Conservation (phyloP, 2,329 filamentous ascomycete species). For the Aspergillus felis region DNA sequence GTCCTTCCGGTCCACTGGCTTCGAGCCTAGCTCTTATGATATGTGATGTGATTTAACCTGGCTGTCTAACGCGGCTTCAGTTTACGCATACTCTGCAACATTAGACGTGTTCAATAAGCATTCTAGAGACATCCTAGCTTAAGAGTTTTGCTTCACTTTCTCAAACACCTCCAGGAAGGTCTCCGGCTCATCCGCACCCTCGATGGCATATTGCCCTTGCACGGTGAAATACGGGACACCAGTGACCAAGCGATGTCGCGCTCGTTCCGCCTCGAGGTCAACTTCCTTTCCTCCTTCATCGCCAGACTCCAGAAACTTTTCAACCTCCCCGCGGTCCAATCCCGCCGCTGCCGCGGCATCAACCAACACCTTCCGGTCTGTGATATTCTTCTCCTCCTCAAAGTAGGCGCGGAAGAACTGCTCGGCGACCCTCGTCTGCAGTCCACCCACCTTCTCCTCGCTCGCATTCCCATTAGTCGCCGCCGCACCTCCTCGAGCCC, state of each 20-base stretch:
- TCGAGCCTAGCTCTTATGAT: background rate
- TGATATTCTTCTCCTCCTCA: constrained; percentile 62
- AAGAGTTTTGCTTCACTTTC: constrained; percentile 47
- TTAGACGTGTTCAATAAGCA: constrained; percentile 11
- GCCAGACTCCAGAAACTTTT: constrained; percentile 49
- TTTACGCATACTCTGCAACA: background rate
- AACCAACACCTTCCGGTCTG: constrained; percentile 50
- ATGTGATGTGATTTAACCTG: background rate
- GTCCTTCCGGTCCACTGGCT: background rate
- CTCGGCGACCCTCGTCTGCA: constrained; percentile 59
- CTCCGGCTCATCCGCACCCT: constrained; percentile 67
- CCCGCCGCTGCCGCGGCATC: constrained; percentile 54
- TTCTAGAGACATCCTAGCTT: background rate
- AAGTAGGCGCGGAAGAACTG: constrained; percentile 65
- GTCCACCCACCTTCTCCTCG: constrained; percentile 37
- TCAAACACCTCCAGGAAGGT: constrained; percentile 65
- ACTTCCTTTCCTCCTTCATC: constrained; percentile 56
- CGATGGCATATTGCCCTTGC: constrained; percentile 62
- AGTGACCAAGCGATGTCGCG: constrained; percentile 52
- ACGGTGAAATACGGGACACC: constrained; percentile 75
- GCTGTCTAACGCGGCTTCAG: background rate
- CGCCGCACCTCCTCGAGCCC: background rate
- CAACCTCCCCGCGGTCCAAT: constrained; percentile 50
- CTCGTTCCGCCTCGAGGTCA: constrained; percentile 52
- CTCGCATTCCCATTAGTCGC: constrained; percentile 6